Base-by-base conservation (phyloP, 768 basidiomycete genomes). In the Collybia nuda region DNA sequence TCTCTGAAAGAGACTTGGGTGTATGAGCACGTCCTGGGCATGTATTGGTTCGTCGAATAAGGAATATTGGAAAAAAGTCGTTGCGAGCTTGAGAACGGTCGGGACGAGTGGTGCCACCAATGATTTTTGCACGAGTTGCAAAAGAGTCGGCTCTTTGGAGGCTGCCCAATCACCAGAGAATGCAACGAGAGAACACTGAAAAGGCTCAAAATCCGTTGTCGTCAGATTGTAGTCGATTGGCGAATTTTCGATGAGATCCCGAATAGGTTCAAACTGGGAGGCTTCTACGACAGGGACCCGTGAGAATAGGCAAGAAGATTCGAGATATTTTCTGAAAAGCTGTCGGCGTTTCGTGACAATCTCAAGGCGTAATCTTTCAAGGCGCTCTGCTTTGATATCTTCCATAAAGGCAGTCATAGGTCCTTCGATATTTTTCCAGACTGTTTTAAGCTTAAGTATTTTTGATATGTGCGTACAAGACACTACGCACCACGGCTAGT, bases 341-440 rank as follows among this genome's bases (percentile, higher is more conserved):
- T 50, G 53, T 21, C 59, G 52, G 17, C 57, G 59, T 23, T 44
- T 36, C 35, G 52, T 56, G 44, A 58, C 53, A 17, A 58, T 49
- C n/a, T 56, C 51, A 15, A 56, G 48, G 23, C 42, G 56, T 38
- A 52, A 32, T 22, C 50, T 52, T 28, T 56, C 51, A 8, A 54
- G 49, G 40, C 55, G 56, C 28, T 42, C 53, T 15, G 51, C 39
- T 51, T 57, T 66, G 57, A 71, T 67, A 24, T 56, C 59, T 17
- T 64, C 48, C 74, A 74, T 74, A 48, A 69, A 70, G 8, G 44
- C 48, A 52, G 69, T 54, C 55, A 74, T 58, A 19, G 64, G 62
- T 7, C 2, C 26, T 49, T 59, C 62, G 37, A 74, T 75, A 40
- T 70, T 75, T 35, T 56, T 51, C 73, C 73, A 74, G 42, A 70